Conservation (phyloP, 495 filamentous ascomycete species). For the Halenospora varia region DNA sequence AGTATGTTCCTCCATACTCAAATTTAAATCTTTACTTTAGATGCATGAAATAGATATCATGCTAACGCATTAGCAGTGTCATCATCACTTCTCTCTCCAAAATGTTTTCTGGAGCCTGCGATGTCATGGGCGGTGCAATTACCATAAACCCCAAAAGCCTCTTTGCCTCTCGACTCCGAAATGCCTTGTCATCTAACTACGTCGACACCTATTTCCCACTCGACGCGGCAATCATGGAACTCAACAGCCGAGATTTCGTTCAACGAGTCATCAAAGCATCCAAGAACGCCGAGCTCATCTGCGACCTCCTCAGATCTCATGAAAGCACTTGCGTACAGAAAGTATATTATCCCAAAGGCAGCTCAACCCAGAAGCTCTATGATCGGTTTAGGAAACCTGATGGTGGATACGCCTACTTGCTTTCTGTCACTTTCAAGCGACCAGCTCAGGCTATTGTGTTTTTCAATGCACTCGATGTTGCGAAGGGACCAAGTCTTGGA, state of each 20-base stretch:
- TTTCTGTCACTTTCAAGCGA: conserved; percentile 71
- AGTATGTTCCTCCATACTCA: no score
- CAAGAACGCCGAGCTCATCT: conserved; percentile 67
- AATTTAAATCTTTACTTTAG: no score
- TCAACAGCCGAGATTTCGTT: conserved; percentile 63
- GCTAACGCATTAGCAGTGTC: no score
- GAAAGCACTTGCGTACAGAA: conserved; percentile 57
- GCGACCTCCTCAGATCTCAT: background rate
- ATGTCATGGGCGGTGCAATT: no score
- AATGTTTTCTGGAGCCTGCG: no score
- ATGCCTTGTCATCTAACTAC: background rate
- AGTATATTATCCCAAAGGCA: conserved; percentile 80
- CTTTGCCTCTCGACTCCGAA: background rate
- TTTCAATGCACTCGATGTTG: conserved; percentile 77
- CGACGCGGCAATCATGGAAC: background rate
- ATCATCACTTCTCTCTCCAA: no score
- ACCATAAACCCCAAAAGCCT: no score
- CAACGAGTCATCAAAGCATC: conserved; percentile 63
- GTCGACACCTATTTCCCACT: background rate
- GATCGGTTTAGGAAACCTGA: conserved; percentile 64
- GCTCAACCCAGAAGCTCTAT: conserved; percentile 62
- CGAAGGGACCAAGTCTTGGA: conserved; percentile 86
- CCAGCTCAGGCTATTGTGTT: conserved; percentile 69
- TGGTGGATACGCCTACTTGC: conserved; percentile 83
- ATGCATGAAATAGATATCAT: no score